Base-by-base conservation (phyloP, 2,329 filamentous ascomycete genomes). In the Corniculantispora saksenae region DNA sequence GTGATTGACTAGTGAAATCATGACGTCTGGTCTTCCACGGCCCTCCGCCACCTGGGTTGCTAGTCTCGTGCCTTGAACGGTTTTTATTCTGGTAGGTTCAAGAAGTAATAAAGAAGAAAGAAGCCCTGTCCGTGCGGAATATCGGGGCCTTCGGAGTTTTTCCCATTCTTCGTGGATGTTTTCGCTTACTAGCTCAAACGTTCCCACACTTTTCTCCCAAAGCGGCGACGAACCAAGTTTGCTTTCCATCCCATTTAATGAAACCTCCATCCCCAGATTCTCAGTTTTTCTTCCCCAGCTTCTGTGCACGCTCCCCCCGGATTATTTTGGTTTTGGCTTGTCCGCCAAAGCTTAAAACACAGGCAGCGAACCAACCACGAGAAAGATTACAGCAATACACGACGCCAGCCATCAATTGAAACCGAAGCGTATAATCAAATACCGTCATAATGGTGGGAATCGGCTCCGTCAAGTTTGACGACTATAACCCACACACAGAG, bases 401-500 rank as follows among this genome's bases (percentile, higher is more conserved):
- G 29, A n/a, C 48, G 3, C 9, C 23, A n/a, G n/a, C 19, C 32
- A 19, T 21, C 17, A 17, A 27, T 17, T 12, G 21, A 50, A 15
- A 19, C 7, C 12, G 21, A 32, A 32, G 6, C 5, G 32, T 6
- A 32, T 21, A n/a, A 53, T 19, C 45, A 21, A 47, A 40, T 12
- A 61, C 40, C 23, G 32, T 48, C 45, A 51, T 21, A 56, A 70
- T 69, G 67, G 51, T 64, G 25, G 48, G 64, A 48, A 72, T 64
- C 45, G 61, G 61, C 15, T 40, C 61, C 54, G 75, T 82, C 61
- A 70, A 70, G 57, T 82, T 82, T 68, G 80, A 82, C 71, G 69
- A 80, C 66, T 75, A 79, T 64, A 77, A 81, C 56, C 78, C 79
- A n/a, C 70, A 74, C 59, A 73, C 75, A 13, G 79, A 80, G 63